A percentile compares a stretch with the other conserved stretches of the same genome.
These are phyloP conservation scores for Trypanosoma grayi DNA, from an alignment of 208 protist species.

Conservation along the genomic window DNA sequence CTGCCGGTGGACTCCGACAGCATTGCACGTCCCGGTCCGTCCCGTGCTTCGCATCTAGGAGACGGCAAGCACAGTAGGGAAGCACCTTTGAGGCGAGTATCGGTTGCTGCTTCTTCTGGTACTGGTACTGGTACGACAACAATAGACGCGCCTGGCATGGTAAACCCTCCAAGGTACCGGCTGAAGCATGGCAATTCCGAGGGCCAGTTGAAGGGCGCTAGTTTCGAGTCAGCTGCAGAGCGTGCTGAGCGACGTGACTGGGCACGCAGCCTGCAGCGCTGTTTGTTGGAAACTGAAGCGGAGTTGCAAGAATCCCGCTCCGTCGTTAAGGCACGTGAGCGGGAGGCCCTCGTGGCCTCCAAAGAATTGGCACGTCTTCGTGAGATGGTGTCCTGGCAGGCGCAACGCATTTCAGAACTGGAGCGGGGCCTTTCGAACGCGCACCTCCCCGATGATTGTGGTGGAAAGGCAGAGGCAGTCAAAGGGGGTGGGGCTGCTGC, in stretches of 20 bases:
- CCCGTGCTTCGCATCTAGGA: background rate
- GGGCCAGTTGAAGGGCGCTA: background rate
- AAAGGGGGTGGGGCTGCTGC: no score
- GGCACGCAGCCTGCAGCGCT: slow-evolving; percentile 13
- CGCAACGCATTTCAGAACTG: slow-evolving; percentile 12
- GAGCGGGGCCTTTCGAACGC: background rate
- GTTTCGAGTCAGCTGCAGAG: background rate
- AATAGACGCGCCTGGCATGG: no score
- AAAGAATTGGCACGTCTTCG: slow-evolving; percentile 18
- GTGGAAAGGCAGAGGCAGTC: background rate
- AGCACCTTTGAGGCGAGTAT: no score
- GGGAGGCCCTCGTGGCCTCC: background rate
- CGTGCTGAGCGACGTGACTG: background rate
- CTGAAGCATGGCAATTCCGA: background rate
- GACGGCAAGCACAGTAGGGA: background rate
- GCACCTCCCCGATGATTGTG: background rate
- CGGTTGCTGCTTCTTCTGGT: no score
- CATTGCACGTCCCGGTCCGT: background rate
- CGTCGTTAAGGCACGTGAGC: slow-evolving; percentile 1
- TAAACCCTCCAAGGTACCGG: no score
- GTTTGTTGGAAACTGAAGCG: slow-evolving; percentile 15
- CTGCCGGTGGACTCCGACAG: background rate
- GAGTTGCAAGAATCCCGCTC: slow-evolving; percentile 6
- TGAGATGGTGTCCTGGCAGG: slow-evolving; percentile 7
- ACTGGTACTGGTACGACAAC: no score